phyloP scores from a whole-genome alignment of 2,329 filamentous ascomycete genomes.

The Uncinocarpus reesii region DNA sequence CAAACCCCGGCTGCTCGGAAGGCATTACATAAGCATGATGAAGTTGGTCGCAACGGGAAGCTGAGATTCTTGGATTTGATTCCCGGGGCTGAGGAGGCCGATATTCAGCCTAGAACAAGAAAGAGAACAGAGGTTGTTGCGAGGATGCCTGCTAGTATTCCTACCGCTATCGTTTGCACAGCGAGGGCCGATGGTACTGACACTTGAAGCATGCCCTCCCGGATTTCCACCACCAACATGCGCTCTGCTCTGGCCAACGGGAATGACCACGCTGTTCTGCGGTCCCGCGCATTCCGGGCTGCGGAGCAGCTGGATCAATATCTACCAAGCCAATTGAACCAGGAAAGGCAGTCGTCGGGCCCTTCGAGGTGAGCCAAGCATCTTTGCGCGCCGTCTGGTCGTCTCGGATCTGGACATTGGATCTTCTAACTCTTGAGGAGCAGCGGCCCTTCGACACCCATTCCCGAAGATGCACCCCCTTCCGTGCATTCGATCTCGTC shows the following conservation, averaged over 20 bases:
- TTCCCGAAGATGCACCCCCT: slow-evolving; percentile 83
- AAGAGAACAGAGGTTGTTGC: not conserved
- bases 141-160: not conserved
- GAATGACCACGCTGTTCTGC: slow-evolving; percentile 11
- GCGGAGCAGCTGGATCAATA: slow-evolving; percentile 10
- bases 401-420: not conserved
- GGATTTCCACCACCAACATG: not conserved
- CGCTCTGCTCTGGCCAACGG: slow-evolving; percentile 7
- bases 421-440: not conserved
- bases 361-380: slow-evolving; percentile 24
- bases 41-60: too few species aligned
- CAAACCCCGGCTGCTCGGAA: too few species aligned
- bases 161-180: not conserved
- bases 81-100: not conserved
- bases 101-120: not conserved
- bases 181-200: not conserved
- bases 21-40: slow-evolving; percentile 3
- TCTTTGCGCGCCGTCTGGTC: too few species aligned
- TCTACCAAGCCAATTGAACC: slow-evolving; percentile 1
- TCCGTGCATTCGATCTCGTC: slow-evolving; percentile 78
- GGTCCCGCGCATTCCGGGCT: slow-evolving; percentile 13
- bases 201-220: slow-evolving; percentile 1
- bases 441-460: slow-evolving; percentile 55
- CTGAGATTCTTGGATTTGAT: not conserved
- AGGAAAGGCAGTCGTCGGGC: slow-evolving; percentile 17